Percentiles rank a stretch among this genome's conserved stretches.
Evolutionary conservation across 352 stramenopile genomes (phyloP).

Genomic region (Pythium rhizo-oryzae): DNA sequence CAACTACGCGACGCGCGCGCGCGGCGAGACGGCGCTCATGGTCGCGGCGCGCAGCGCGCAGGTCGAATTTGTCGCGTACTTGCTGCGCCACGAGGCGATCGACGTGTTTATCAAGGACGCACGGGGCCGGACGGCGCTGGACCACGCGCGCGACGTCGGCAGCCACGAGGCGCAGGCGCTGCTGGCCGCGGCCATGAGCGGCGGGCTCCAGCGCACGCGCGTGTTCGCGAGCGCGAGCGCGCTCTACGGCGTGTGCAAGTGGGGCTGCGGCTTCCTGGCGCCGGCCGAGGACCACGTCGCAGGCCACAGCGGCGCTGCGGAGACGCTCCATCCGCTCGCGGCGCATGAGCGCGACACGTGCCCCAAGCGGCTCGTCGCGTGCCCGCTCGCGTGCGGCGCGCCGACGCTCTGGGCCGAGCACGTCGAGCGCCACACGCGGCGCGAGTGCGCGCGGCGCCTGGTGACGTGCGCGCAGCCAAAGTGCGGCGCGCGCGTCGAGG

Average conservation of each 20-base stretch:
- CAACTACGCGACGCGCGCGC: conserved; percentile 38
- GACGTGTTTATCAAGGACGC: conserved; percentile 44
- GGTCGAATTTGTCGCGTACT: conserved; percentile 49
- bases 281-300: conserved; percentile 34
- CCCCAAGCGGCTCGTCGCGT: conserved; percentile 51
- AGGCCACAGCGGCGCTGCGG: conserved; percentile 22
- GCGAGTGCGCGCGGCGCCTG: conserved; percentile 42
- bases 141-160: conserved; percentile 36
- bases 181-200: conserved; percentile 47
- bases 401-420: conserved; percentile 51
- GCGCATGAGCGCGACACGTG: conserved; percentile 52
- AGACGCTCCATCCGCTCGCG: conserved; percentile 41
- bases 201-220: conserved; percentile 27
- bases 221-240: conserved; percentile 42
- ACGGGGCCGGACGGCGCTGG: conserved; percentile 43
- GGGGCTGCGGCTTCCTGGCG: conserved; percentile 66
- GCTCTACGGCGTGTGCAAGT: conserved; percentile 61
- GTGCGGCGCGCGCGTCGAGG: conserved; percentile 36
- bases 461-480: conserved; percentile 56
- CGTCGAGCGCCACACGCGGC: conserved; percentile 37
- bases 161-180: conserved; percentile 39
- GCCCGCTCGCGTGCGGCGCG: conserved; percentile 36
- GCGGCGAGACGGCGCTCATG: conserved; percentile 63
- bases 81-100: conserved; percentile 42
- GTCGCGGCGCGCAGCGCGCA: conserved; percentile 54